Conservation (phyloP, 306 rosid genomes). For the Cucurbita pepo region DNA sequence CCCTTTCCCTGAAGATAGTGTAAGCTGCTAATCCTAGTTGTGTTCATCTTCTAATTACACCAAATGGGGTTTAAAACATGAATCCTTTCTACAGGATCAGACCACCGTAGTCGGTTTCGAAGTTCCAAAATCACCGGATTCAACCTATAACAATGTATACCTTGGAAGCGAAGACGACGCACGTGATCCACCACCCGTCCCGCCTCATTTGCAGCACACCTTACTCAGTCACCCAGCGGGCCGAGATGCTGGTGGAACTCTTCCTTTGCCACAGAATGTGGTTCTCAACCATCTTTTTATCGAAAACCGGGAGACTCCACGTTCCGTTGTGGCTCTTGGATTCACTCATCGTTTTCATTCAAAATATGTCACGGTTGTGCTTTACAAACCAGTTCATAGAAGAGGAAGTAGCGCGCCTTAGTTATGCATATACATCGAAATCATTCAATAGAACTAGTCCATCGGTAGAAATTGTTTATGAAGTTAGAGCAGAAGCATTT, state of each 20-base stretch:
- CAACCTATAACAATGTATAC: constrained; percentile 64
- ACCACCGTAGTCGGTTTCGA: constrained; percentile 71
- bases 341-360: constrained; percentile 80
- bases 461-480: not conserved
- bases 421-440: not conserved
- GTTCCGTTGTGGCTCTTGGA: constrained; percentile 81
- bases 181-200: constrained; percentile 72
- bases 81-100: constrained; percentile 47
- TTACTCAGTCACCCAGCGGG: constrained; percentile 40
- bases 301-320: constrained; percentile 62
- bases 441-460: not conserved
- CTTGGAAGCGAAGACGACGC: constrained; percentile 64
- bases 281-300: constrained; percentile 87
- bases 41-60: constrained; percentile 6
- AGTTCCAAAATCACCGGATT: constrained; percentile 70
- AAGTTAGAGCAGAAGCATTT: not conserved
- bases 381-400: constrained; percentile 83
- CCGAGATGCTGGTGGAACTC: constrained; percentile 30
- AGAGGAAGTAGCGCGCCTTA: constrained; percentile 24
- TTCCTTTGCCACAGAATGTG: constrained; percentile 51
- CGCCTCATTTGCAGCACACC: constrained; percentile 66
- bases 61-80: constrained; percentile 6
- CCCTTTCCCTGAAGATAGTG: constrained; percentile 39
- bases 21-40: constrained; percentile 24
- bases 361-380: constrained; percentile 82